These are phyloP conservation scores for Globisporangium irregulare DNA, from an alignment of 352 stramenopile genomes.

Conservation along the genomic window DNA sequence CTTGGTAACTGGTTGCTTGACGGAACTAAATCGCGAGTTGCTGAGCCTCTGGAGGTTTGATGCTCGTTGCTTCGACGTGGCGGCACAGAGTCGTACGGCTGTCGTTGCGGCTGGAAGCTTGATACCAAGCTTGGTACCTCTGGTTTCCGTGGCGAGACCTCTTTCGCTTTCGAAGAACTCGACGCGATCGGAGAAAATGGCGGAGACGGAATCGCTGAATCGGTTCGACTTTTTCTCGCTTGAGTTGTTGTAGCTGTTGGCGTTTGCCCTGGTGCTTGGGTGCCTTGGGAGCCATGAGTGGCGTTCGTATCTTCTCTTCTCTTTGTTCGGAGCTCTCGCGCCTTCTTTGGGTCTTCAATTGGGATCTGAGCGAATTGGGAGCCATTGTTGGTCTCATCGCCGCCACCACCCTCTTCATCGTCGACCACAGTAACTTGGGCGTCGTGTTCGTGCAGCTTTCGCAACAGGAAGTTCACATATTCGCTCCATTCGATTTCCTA, in stretches of 20 bases:
- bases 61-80: background rate
- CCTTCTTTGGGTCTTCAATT: conserved; percentile 2
- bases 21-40: background rate
- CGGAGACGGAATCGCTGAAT: background rate
- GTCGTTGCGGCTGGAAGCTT: background rate
- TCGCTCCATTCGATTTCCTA: conserved; percentile 57
- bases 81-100: background rate
- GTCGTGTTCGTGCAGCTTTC: conserved; percentile 17
- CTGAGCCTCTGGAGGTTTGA: background rate
- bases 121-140: background rate
- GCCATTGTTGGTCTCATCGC: background rate
- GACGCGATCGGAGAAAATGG: background rate
- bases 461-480: conserved; percentile 46
- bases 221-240: background rate
- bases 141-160: background rate
- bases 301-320: conserved; percentile 24
- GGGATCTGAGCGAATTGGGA: background rate
- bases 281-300: background rate
- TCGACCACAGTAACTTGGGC: background rate
- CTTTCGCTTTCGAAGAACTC: background rate
- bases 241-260: background rate
- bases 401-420: background rate
- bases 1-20: background rate
- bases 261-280: background rate
- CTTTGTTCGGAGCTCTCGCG: conserved; percentile 26